Evolutionary conservation across 2,329 filamentous ascomycete species (phyloP).

Genomic region (Xylariaceae sp.): DNA sequence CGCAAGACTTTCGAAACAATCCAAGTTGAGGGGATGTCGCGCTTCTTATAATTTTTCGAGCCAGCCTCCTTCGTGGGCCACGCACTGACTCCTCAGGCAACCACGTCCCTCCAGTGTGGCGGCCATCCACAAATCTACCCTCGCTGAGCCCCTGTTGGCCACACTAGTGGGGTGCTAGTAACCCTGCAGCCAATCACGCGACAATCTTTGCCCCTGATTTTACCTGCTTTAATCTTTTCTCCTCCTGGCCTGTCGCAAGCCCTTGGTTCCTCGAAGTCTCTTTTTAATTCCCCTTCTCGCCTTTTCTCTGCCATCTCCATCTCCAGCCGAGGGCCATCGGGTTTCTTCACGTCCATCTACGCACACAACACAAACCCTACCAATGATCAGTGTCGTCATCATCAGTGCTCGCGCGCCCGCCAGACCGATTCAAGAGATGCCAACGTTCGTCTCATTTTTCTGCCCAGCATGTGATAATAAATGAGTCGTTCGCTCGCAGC

Average conservation of each 20-base stretch:
- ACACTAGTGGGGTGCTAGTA: constrained; percentile 36
- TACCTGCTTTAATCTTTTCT: constrained; percentile 35
- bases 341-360: constrained; percentile 12
- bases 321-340: constrained; percentile 3
- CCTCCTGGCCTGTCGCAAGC: constrained; percentile 34
- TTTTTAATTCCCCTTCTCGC: constrained; percentile 31
- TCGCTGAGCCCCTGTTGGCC: constrained; percentile 34
- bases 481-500: not conserved
- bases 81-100: constrained; percentile 37
- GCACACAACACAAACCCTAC: no score
- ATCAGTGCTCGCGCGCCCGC: not conserved
- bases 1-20: constrained; percentile 55
- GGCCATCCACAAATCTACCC: constrained; percentile 37
- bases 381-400: not conserved
- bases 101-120: constrained; percentile 42
- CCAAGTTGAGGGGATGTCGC: constrained; percentile 58
- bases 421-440: no score
- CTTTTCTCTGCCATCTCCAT: constrained; percentile 6
- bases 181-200: constrained; percentile 34
- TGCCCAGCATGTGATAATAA: no score
- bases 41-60: constrained; percentile 62
- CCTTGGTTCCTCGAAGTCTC: constrained; percentile 38
- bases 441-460: no score
- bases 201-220: constrained; percentile 36
- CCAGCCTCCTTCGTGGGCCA: constrained; percentile 35